A percentile compares a stretch with the other conserved stretches of the same genome.
Conservation (phyloP, 371 early-diverging fungal species). For the Dichotomocladium elegans region DNA sequence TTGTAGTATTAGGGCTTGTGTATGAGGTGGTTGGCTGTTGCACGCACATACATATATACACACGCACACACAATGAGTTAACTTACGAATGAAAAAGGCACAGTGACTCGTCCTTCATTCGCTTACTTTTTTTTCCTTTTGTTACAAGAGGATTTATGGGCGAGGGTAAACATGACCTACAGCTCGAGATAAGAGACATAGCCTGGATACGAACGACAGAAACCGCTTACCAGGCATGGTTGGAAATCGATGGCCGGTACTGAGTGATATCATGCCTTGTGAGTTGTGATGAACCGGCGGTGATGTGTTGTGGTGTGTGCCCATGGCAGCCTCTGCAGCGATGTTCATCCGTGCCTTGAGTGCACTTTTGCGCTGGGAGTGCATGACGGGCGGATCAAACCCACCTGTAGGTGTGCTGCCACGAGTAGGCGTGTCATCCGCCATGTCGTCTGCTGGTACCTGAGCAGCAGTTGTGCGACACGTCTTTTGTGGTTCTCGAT, state of each 20-base stretch:
- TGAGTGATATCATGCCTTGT: constrained; percentile 4
- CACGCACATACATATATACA: too few relatives aligned
- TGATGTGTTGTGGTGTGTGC: background rate
- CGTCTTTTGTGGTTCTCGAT: constrained; percentile 58
- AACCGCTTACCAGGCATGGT: constrained; percentile 6
- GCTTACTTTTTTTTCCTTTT: too few relatives aligned
- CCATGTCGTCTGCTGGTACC: constrained; percentile 27
- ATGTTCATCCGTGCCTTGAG: constrained; percentile 40
- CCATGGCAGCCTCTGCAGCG: constrained; percentile 38
- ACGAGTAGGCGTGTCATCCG: constrained; percentile 22
- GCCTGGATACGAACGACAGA: too few relatives aligned
- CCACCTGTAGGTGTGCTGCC: constrained; percentile 12
- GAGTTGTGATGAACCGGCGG: background rate
- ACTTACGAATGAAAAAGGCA: too few relatives aligned
- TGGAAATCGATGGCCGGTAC: constrained; percentile 11
- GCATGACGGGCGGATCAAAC: constrained; percentile 11
- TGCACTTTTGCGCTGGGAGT: constrained; percentile 37
- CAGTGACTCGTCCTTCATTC: too few relatives aligned
- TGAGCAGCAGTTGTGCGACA: constrained; percentile 33
- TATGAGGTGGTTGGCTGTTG: too few relatives aligned
- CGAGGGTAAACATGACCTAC: too few relatives aligned
- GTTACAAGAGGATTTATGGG: too few relatives aligned
- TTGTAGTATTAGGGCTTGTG: too few relatives aligned
- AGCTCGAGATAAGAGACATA: too few relatives aligned
- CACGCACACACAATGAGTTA: too few relatives aligned